Evolutionary conservation across 306 rosid genomes (phyloP).

Genomic region (Carpinus fangiana): DNA sequence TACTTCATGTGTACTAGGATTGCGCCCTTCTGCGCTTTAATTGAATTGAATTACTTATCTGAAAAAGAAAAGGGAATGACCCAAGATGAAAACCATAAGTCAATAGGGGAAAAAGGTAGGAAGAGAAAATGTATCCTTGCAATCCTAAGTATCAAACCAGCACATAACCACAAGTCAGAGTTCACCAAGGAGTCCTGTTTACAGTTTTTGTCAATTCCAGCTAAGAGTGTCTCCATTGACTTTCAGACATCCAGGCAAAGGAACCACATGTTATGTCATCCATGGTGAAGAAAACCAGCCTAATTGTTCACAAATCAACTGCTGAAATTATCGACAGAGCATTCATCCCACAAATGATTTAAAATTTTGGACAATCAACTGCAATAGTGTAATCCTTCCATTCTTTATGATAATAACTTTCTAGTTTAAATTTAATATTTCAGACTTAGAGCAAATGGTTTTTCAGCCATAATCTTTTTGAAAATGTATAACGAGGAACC

Average conservation of each 20-base stretch:
- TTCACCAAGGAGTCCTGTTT: neutral
- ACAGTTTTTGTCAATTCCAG: neutral
- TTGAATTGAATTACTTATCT: too few species aligned
- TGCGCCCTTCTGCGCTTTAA: too few species aligned
- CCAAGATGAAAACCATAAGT: neutral
- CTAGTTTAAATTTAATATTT: neutral
- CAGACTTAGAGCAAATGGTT: neutral
- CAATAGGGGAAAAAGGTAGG: neutral
- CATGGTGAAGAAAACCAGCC: neutral
- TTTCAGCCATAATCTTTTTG: neutral
- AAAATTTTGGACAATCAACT: neutral
- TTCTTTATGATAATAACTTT: neutral
- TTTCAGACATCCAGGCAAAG: neutral
- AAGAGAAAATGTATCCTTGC: neutral
- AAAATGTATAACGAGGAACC: neutral
- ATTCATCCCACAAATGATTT: neutral
- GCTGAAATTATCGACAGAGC: neutral
- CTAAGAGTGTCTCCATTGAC: neutral
- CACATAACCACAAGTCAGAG: neutral
- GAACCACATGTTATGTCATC: too few species aligned
- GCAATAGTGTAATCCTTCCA: neutral
- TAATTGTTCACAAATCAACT: neutral
- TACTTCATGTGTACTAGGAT: too few species aligned
- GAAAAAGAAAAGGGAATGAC: neutral
- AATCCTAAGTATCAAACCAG: conserved; percentile 2